Evolutionary conservation across 1,284 basidiomycete genomes (phyloP), one percentile per base, ranked within the genome.

Genomic region (Termitomyces sp.): DNA sequence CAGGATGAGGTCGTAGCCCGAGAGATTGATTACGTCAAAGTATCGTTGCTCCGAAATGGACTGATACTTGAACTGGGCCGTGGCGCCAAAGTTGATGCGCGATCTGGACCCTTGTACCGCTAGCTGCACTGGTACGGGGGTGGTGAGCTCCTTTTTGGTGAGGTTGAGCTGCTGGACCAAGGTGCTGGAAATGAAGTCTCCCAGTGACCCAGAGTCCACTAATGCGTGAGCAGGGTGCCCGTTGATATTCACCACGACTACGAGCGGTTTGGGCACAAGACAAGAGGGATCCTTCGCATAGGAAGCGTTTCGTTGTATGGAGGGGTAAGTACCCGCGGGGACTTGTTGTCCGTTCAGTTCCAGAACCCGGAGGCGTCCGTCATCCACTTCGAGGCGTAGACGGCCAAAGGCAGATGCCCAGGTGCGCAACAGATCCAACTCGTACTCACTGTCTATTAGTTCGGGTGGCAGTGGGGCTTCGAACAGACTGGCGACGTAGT

Each of bases 161-260:
- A 46, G 14, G 3, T n/a, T 11, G 0, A 46, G n/a, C n/a, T 38
- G 45, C 18, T 37, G 33, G 10, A 13, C 45, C 16, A 38, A 3
- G 6, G 34, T 46, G 10, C 21, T 37, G 16, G 35, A 46, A 4
- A 46, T 14, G 18, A 46, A 46, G 16, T 40, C 19, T 6, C 39
- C 39, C 21, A 37, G 6, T 1, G 9, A 30, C 2, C 54, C 42
- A 0, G 51, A 58, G 24, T 58, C 57, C 10, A 58, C 13, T 3
- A 58, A 26, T 11, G 70, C 71, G 0, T 60, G 37, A 0, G 58
- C 61, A 0, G 64, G 60, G 0, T 68, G 56, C 0, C 68, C 72
- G 53, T 74, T 69, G 0, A 76, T 50, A 0, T 58, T 33, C 0
- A 68, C 66, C 0, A 66, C 54, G 0, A 75, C 54, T 0, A 72